phyloP scores from a whole-genome alignment of 768 basidiomycete genomes.

The Rhodosporidiobolus sp. region DNA sequence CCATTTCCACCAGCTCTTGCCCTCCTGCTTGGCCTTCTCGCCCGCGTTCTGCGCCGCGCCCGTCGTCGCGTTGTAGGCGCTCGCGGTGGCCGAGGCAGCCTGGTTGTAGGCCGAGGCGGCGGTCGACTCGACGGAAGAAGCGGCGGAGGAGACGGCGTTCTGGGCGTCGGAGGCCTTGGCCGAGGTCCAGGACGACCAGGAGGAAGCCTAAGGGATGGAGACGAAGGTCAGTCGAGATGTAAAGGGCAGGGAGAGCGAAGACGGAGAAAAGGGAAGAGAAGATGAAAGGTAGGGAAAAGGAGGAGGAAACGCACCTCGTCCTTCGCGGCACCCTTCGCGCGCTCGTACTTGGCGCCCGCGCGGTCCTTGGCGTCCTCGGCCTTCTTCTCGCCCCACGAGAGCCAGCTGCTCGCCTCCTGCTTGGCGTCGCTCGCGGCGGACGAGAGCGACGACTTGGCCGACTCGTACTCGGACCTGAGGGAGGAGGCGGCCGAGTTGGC shows the following conservation, averaged over 20 bases:
- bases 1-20: constrained; percentile 28
- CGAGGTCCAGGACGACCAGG: constrained; percentile 11
- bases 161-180: constrained; percentile 10
- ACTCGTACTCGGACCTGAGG: constrained; percentile 8
- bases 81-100: neutral
- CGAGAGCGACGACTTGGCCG: constrained; percentile 2
- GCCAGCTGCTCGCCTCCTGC: constrained; percentile 18
- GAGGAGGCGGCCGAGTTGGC: constrained; percentile 12
- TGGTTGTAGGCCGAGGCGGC: constrained; percentile 24
- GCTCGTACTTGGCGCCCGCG: constrained; percentile 5
- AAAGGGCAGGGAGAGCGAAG: neutral
- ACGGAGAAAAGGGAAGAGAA: neutral
- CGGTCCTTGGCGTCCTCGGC: constrained; percentile 10
- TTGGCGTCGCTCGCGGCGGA: constrained; percentile 1
- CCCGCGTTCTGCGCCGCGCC: neutral
- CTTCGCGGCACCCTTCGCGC: constrained; percentile 8
- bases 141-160: constrained; percentile 13
- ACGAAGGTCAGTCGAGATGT: neutral
- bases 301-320: constrained; percentile 5
- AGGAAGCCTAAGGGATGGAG: constrained; percentile 7
- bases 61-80: neutral
- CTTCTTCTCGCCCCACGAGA: constrained; percentile 27
- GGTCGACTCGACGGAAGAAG: neutral
- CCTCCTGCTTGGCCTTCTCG: constrained; percentile 16
- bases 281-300: neutral